A percentile compares a stretch with the other conserved stretches of the same genome.
These are phyloP conservation scores for Hyphopichia wangnamkhiaoensis DNA, from an alignment of 1,139 yeast species.

Conservation along the genomic window DNA sequence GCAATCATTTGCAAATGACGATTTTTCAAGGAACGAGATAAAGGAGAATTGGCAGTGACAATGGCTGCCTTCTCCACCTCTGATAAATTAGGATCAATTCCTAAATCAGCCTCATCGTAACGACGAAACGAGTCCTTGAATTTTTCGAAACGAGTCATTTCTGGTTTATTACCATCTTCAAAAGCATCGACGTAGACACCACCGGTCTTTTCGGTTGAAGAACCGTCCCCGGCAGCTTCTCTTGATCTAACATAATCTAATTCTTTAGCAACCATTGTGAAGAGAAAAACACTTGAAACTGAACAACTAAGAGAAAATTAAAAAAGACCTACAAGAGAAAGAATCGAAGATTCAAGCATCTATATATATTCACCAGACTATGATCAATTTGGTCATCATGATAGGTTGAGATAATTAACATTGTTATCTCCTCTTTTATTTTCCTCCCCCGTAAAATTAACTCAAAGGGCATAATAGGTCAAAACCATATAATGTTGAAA, in stretches of 20 bases:
- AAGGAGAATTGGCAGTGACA: slow-evolving; percentile 69
- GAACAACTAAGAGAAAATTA: too few relatives aligned
- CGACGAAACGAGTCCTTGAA: slow-evolving; percentile 60
- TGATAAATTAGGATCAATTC: slow-evolving; percentile 65
- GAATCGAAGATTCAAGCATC: too few relatives aligned
- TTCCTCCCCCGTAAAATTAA: too few relatives aligned
- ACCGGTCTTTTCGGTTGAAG: slow-evolving; percentile 40
- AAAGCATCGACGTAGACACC: slow-evolving; percentile 47
- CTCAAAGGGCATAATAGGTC: too few relatives aligned
- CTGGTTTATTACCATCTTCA: slow-evolving; percentile 28
- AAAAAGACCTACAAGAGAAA: too few relatives aligned
- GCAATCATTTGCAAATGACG: slow-evolving; percentile 83
- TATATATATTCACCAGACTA: too few relatives aligned
- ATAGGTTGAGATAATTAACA: too few relatives aligned
- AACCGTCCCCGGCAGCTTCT: slow-evolving; percentile 32
- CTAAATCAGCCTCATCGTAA: slow-evolving; percentile 48
- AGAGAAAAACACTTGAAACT: too few relatives aligned
- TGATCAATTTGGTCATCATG: too few relatives aligned
- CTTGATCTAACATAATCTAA: slow-evolving; percentile 43
- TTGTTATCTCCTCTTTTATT: too few relatives aligned
- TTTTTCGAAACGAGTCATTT: slow-evolving; percentile 39
- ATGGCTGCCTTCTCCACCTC: slow-evolving; percentile 70
- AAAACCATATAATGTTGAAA: too few relatives aligned
- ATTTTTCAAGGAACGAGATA: slow-evolving; percentile 59
- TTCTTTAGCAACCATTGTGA: slow-evolving; percentile 50